phyloP scores from a whole-genome alignment of 345 rosid species.

The Eucalyptus curtisii region DNA sequence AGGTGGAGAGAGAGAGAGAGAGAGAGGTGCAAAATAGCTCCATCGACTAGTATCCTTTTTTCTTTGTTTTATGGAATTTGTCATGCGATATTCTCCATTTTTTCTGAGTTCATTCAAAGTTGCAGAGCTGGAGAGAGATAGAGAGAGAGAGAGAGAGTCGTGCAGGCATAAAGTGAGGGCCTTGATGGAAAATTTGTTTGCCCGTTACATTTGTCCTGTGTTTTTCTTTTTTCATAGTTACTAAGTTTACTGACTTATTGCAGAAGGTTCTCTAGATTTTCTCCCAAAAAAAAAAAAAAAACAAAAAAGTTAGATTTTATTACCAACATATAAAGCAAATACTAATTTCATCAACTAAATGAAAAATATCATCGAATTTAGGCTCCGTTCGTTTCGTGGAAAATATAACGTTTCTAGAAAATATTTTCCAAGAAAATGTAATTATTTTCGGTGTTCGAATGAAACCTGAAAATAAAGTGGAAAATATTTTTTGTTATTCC shows the following conservation, averaged over 20 bases:
- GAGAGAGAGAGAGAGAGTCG: not conserved
- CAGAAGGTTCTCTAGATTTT: not conserved
- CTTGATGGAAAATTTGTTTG: not conserved
- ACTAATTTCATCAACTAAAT: not conserved
- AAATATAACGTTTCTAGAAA: accelerated
- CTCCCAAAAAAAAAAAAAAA: not conserved
- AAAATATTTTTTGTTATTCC: accelerated
- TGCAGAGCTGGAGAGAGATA: not conserved
- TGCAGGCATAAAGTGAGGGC: not conserved
- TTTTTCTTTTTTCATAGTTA: not conserved
- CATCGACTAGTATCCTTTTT: not conserved
- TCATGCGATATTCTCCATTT: not conserved
- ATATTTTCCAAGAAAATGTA: accelerated
- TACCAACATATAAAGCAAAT: not conserved
- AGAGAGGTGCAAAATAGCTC: not conserved
- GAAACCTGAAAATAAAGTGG: accelerated
- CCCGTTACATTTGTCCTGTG: not conserved
- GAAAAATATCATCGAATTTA: not conserved
- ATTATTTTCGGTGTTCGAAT: accelerated
- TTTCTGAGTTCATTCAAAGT: not conserved
- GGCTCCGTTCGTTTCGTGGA: accelerated
- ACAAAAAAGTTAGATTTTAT: not conserved
- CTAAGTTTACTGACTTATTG: not conserved
- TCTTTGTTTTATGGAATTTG: not conserved
- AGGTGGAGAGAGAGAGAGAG: not conserved